Evolutionary conservation across 768 basidiomycete species (phyloP).

Genomic region (Leccinum rimulosum): DNA sequence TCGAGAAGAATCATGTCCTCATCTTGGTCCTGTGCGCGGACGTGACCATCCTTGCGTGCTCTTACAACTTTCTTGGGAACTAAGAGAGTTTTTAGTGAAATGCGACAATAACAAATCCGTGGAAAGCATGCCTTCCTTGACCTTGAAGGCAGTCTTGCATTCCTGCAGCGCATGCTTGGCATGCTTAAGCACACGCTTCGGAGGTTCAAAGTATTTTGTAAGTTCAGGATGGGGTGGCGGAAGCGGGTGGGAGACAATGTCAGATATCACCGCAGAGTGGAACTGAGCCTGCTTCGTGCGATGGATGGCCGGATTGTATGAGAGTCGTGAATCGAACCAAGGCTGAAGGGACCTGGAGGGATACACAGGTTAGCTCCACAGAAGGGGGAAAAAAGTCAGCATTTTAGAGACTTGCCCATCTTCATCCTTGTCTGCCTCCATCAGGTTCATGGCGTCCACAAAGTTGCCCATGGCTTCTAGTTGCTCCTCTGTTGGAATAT

Average conservation of each 20-base stretch:
- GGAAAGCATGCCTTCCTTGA: constrained; percentile 63
- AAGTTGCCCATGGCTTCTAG: constrained; percentile 81
- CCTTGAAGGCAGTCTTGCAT: constrained; percentile 65
- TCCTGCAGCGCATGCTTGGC: constrained; percentile 54
- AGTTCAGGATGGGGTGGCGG: constrained; percentile 86
- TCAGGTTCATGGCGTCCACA: constrained; percentile 88
- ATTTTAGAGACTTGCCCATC: constrained; percentile 51
- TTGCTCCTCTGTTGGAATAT: constrained; percentile 77
- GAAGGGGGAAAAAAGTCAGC: background rate
- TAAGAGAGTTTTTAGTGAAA: constrained; percentile 25
- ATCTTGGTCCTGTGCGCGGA: constrained; percentile 58
- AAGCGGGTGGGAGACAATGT: constrained; percentile 71
- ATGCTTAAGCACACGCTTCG: constrained; percentile 61
- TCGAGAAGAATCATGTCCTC: constrained; percentile 60
- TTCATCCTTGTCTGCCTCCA: constrained; percentile 71
- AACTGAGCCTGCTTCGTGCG: constrained; percentile 92
- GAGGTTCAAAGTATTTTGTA: constrained; percentile 80
- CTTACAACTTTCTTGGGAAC: constrained; percentile 62
- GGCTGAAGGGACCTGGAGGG: constrained; percentile 50
- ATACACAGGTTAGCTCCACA: constrained; percentile 1
- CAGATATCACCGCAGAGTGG: constrained; percentile 76
- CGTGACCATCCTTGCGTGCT: constrained; percentile 60
- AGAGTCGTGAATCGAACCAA: constrained; percentile 77
- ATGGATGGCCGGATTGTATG: constrained; percentile 89
- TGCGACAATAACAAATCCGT: background rate